These are phyloP conservation scores for Mucor indicus DNA, from an alignment of 371 early-diverging fungal species.

Conservation along the genomic window DNA sequence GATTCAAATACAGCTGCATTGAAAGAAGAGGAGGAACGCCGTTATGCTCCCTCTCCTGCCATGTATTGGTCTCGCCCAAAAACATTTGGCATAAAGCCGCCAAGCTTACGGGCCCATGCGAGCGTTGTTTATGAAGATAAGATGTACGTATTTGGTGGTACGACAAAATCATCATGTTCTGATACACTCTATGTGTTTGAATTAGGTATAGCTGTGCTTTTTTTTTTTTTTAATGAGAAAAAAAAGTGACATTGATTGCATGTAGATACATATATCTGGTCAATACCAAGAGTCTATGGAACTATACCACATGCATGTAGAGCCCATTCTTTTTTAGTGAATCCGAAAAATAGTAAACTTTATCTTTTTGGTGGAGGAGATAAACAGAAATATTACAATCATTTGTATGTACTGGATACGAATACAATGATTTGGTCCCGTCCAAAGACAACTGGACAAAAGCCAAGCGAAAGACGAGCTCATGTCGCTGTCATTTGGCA, in stretches of 20 bases:
- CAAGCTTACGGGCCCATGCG: slow-evolving; percentile 75
- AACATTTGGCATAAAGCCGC: slow-evolving; percentile 63
- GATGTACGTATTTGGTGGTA: slow-evolving; percentile 86
- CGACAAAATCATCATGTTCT: slow-evolving; percentile 67
- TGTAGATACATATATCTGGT: slow-evolving; percentile 81
- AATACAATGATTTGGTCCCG: slow-evolving; percentile 60
- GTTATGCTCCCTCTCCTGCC: slow-evolving; percentile 58
- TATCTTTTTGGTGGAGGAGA: slow-evolving; percentile 81
- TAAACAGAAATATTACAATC: slow-evolving; percentile 80
- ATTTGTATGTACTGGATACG: slow-evolving; percentile 68
- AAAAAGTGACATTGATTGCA: not conserved
- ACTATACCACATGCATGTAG: slow-evolving; percentile 72
- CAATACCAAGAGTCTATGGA: slow-evolving; percentile 62
- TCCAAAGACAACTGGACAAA: slow-evolving; percentile 23
- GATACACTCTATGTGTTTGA: slow-evolving; percentile 78
- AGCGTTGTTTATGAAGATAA: slow-evolving; percentile 70
- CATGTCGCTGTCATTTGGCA: slow-evolving; percentile 53
- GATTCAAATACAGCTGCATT: not conserved
- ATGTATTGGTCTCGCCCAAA: slow-evolving; percentile 82
- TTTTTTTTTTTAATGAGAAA: not conserved
- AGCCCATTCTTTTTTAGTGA: slow-evolving; percentile 76
- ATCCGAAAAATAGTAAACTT: slow-evolving; percentile 55
- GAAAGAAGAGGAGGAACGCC: not conserved
- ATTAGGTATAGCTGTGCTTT: slow-evolving; percentile 45
- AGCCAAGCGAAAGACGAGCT: slow-evolving; percentile 16